These are phyloP conservation scores for Ganoderma meredithae DNA, from an alignment of 1,284 basidiomycete species.

Conservation along the genomic window DNA sequence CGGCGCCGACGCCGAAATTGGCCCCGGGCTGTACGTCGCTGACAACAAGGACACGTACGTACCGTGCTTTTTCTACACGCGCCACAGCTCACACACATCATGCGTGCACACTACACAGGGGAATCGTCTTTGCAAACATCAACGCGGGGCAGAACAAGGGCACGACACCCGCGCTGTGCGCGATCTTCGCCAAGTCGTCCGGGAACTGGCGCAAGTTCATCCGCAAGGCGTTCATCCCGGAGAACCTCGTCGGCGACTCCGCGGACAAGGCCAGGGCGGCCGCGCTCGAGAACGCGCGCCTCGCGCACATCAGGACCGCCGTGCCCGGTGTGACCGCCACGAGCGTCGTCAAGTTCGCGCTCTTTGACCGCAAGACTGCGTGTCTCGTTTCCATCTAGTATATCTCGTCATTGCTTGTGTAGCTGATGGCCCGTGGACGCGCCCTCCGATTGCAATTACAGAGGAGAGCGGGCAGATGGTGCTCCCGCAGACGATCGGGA, in stretches of 20 bases:
- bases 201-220: constrained; percentile 3
- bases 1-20: constrained; percentile 10
- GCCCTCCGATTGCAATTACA: neutral
- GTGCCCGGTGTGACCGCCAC: neutral
- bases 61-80: too few species aligned
- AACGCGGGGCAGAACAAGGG: neutral
- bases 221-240: constrained; percentile 13
- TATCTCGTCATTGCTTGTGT: neutral
- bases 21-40: constrained; percentile 9
- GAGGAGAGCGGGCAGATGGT: neutral
- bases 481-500: neutral
- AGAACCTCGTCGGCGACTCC: constrained; percentile 8
- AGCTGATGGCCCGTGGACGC: neutral
- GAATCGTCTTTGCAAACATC: constrained; percentile 9
- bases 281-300: constrained; percentile 7
- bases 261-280: too few species aligned
- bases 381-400: neutral
- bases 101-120: neutral
- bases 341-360: constrained; percentile 11
- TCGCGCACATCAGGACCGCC: neutral
- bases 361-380: constrained; percentile 8
- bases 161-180: constrained; percentile 7
- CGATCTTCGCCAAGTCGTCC: constrained; percentile 7
- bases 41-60: constrained; percentile 11
- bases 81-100: too few species aligned